phyloP scores from a whole-genome alignment of 1,139 yeast genomes.

The Candida sanyaensis region DNA sequence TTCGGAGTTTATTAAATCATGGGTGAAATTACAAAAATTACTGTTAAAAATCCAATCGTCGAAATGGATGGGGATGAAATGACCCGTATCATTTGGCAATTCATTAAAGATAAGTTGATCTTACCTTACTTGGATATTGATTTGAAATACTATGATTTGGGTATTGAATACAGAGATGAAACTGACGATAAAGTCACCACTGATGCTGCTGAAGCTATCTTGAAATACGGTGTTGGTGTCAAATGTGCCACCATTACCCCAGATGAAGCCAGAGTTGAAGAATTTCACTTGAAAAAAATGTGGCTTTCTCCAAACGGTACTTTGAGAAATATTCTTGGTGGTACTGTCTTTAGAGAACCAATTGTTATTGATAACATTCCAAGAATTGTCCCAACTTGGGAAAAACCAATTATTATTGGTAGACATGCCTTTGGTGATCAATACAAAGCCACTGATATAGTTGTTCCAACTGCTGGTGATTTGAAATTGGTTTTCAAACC shows the following conservation, averaged over 20 bases:
- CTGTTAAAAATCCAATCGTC: conserved; percentile 85
- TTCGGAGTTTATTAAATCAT: conserved; percentile 6
- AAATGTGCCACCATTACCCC: conserved; percentile 99
- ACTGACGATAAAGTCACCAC: conserved; percentile 86
- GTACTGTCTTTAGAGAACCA: conserved; percentile 96
- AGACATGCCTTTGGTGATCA: conserved; percentile 98
- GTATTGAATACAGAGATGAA: conserved; percentile 80
- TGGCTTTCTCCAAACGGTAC: conserved; percentile 98
- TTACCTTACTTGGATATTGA: conserved; percentile 85
- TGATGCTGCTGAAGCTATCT: conserved; percentile 89
- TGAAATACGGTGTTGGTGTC: conserved; percentile 87
- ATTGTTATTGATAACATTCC: conserved; percentile 90
- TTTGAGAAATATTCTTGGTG: conserved; percentile 90
- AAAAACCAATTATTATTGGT: conserved; percentile 91
- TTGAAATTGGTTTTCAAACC: conserved; percentile 81
- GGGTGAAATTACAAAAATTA: conserved; percentile 50
- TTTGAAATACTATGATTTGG: conserved; percentile 88
- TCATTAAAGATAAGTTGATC: conserved; percentile 79
- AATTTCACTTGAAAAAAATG: conserved; percentile 88
- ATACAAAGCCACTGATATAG: conserved; percentile 87
- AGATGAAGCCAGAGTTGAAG: conserved; percentile 92
- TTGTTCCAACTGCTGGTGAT: conserved; percentile 77
- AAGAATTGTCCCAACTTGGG: conserved; percentile 90
- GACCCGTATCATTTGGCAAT: conserved; percentile 91
- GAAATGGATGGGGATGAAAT: conserved; percentile 97